Conservation (phyloP, 768 basidiomycete species). For the Xanthoconium purpureum region DNA sequence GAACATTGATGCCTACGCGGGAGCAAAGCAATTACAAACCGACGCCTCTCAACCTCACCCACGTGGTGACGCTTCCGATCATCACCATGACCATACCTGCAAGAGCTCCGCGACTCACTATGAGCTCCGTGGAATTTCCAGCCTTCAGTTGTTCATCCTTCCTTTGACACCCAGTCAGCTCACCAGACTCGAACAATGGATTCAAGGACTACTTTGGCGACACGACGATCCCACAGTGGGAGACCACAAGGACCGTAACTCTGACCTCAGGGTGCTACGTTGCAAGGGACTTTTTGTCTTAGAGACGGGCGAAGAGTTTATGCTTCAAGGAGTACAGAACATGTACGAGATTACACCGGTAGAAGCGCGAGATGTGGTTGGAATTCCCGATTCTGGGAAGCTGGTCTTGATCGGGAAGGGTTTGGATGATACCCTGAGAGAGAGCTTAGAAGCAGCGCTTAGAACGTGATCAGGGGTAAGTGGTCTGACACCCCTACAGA, state of each 20-base stretch:
- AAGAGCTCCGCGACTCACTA: constrained; percentile 49
- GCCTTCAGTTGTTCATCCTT: constrained; percentile 69
- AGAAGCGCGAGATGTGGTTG: constrained; percentile 37
- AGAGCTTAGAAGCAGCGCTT: constrained; percentile 44
- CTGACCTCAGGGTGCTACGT: constrained; percentile 62
- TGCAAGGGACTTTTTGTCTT: constrained; percentile 81
- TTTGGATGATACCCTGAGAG: constrained; percentile 52
- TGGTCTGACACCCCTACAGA: neutral
- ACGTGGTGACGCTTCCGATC: constrained; percentile 31
- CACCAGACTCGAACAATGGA: constrained; percentile 69
- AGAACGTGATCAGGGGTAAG: neutral
- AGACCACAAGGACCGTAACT: constrained; percentile 7
- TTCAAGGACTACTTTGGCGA: constrained; percentile 84
- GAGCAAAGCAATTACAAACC: constrained; percentile 34
- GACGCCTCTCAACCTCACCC: constrained; percentile 28
- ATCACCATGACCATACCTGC: constrained; percentile 33
- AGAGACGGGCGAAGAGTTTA: constrained; percentile 53
- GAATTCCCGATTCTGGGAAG: constrained; percentile 66
- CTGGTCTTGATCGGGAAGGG: constrained; percentile 87
- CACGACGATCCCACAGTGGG: constrained; percentile 44
- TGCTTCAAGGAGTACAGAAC: constrained; percentile 89
- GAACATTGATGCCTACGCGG: constrained; percentile 75
- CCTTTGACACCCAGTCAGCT: constrained; percentile 47
- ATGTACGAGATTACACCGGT: constrained; percentile 77
- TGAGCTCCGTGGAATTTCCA: constrained; percentile 78